Conservation (phyloP, 2,329 filamentous ascomycete species). For the Pestalotiopsis sp. region DNA sequence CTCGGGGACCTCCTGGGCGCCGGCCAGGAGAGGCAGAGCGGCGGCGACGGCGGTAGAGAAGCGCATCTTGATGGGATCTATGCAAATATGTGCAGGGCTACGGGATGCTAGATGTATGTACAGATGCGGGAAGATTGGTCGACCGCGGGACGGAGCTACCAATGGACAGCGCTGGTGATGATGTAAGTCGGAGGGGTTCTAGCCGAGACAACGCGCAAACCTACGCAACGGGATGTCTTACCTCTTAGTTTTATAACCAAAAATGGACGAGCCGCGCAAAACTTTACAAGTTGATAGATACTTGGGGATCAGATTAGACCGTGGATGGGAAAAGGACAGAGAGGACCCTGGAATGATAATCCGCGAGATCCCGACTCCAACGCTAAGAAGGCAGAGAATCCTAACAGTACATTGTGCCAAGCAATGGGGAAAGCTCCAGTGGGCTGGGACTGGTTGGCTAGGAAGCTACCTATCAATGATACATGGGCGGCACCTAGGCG, state of each 20-base stretch:
- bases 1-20: constrained; percentile 53
- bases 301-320: neutral
- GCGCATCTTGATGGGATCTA: constrained; percentile 49
- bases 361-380: constrained; percentile 1
- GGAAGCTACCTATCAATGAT: neutral
- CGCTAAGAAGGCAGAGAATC: neutral
- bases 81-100: neutral
- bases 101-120: constrained; percentile 10
- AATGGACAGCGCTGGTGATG: constrained; percentile 1
- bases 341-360: constrained; percentile 3
- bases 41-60: constrained; percentile 51
- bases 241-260: neutral
- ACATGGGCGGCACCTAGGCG: neutral
- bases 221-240: neutral
- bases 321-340: constrained; percentile 4
- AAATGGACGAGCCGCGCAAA: neutral
- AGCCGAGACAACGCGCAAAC: neutral
- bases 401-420: neutral
- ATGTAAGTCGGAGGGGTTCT: constrained; percentile 12
- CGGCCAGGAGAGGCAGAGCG: constrained; percentile 56
- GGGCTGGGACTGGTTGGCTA: constrained; percentile 2
- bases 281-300: neutral
- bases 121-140: constrained; percentile 7
- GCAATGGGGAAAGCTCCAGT: constrained; percentile 7
- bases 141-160: constrained; percentile 13